Conservation (phyloP, 257 asterid species). For the Solanum dulcamara region DNA sequence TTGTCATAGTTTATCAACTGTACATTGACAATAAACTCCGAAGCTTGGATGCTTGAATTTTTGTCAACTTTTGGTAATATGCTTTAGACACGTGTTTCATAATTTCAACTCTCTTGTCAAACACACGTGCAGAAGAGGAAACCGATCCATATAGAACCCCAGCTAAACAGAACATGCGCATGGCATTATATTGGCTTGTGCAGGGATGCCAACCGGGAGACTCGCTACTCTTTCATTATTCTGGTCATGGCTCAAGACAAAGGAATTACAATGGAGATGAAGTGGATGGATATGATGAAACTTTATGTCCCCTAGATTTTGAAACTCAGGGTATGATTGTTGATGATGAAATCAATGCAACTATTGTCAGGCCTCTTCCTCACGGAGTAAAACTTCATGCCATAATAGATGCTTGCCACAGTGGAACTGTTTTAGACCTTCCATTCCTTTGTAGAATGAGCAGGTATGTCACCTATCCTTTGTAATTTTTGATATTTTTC, state of each 20-base stretch:
- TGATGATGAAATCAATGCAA: constrained; percentile 84
- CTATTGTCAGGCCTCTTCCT: constrained; percentile 76
- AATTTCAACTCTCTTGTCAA: not conserved
- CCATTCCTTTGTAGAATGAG: constrained; percentile 83
- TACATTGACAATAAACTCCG: not conserved
- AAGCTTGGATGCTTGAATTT: not conserved
- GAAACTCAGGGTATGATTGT: constrained; percentile 97
- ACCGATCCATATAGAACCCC: constrained; percentile 77
- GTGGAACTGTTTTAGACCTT: constrained; percentile 86
- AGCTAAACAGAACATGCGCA: constrained; percentile 69
- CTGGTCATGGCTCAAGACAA: constrained; percentile 93
- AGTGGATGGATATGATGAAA: constrained; percentile 93
- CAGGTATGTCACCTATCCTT: constrained; percentile 31
- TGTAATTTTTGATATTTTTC: not conserved
- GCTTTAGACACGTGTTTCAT: not conserved
- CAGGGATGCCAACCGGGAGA: constrained; percentile 96
- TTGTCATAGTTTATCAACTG: not conserved
- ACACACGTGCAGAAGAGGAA: constrained; percentile 71
- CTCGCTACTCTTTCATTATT: constrained; percentile 77
- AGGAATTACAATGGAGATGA: constrained; percentile 84
- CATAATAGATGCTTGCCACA: constrained; percentile 85
- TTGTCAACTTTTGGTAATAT: not conserved
- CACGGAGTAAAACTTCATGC: constrained; percentile 93
- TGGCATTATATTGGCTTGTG: constrained; percentile 88
- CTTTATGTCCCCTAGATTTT: constrained; percentile 86